A percentile compares a stretch with the other conserved stretches of the same genome.
Evolutionary conservation across 441 rosid genomes (phyloP).

Genomic region (Daphne laureola): DNA sequence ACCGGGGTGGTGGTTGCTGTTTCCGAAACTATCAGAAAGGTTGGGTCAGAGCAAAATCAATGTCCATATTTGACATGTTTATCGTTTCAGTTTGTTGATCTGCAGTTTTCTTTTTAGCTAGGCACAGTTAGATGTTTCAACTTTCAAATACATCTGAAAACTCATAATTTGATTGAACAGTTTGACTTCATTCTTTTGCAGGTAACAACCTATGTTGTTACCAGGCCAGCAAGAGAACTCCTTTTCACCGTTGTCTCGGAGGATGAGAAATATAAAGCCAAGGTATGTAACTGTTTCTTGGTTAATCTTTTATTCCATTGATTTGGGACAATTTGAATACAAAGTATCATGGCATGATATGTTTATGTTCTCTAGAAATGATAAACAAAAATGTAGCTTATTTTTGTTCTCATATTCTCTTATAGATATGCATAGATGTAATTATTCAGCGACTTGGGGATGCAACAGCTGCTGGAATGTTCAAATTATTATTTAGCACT

Average conservation of each 20-base stretch:
- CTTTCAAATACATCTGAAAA: neutral
- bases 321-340: neutral
- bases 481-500: constrained; percentile 57
- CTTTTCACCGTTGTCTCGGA: constrained; percentile 81
- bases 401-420: constrained; percentile 8
- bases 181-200: constrained; percentile 20
- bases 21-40: constrained; percentile 71
- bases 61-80: constrained; percentile 2
- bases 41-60: constrained; percentile 5
- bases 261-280: constrained; percentile 85
- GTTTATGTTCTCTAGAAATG: neutral
- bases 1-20: constrained; percentile 54
- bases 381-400: constrained; percentile 3
- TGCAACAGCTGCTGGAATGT: constrained; percentile 93
- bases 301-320: neutral
- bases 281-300: constrained; percentile 28
- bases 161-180: neutral
- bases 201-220: constrained; percentile 85
- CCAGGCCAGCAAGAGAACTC: constrained; percentile 92
- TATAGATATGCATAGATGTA: constrained; percentile 86
- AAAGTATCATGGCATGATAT: neutral
- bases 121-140: neutral
- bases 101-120: neutral
- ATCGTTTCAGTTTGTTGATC: neutral
- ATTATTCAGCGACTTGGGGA: constrained; percentile 92